Base-by-base conservation (phyloP, 2,329 filamentous ascomycete genomes). In the Xylaria sp. region DNA sequence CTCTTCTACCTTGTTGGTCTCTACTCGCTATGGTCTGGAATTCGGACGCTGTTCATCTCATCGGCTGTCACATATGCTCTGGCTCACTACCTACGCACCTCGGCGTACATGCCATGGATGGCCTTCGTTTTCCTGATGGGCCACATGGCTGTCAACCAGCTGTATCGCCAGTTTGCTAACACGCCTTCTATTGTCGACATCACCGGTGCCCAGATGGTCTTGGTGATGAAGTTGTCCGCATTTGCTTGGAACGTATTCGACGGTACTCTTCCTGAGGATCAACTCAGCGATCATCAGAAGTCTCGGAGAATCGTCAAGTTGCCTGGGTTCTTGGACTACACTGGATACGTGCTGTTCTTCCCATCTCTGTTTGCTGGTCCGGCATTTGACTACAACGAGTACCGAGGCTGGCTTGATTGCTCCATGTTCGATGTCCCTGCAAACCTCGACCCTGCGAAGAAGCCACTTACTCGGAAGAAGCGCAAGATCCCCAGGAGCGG, bases 181-280 rank as follows among this genome's bases (percentile, higher is more conserved):
- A 81, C 85, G 62, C 84, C 90, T 0, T 80, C 83, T 46, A 75
- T 78, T 1, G 80, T 96, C 60, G 94, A 99, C 73, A 92, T 99
- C 67, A 97, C 93, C 0, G 92, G 89, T 47, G 92, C 93, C 1
- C 94, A 99, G 75, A 99, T 99, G 94, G 94, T 99, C 39, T 77
- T 97, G 67, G 88, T 97, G 64, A 99, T 99, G 91, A 99, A 99
- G 75, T 84, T 99, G 42, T 91, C 87, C 19, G 90, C 93, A 4
- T 99, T 99, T 72, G 96, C 91, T 77, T 99, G 94, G 94, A 97
- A 97, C 72, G 88, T 97, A 7, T 92, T 94, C 69, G 94, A 99
- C 73, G 95, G 94, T 18, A 86, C 88, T 60, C 80, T 96, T 18
- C 86, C 91, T 2, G 85, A 88, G 16, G 82, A 88, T 49, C 85